Evolutionary conservation across 306 rosid species (phyloP).

Genomic region (Quercus variabilis): DNA sequence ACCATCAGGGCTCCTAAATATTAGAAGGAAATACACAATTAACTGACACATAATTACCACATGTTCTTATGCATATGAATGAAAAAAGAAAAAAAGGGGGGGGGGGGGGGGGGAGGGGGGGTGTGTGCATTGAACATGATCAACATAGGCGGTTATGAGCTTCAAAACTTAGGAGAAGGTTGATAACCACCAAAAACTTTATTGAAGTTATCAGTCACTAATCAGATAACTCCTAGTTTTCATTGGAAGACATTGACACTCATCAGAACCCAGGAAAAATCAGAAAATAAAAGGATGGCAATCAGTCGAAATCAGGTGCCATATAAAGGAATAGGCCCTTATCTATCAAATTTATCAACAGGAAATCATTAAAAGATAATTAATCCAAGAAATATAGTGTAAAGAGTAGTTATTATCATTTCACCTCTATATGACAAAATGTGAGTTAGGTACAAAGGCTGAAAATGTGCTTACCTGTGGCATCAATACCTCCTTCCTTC

Average conservation of each 20-base stretch:
- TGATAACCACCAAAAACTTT: neutral
- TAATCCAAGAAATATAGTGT: neutral
- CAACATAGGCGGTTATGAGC: neutral
- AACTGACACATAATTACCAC: neutral
- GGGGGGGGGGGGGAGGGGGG: too few relatives aligned
- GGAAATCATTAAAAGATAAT: neutral
- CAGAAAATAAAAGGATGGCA: neutral
- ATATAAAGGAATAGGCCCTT: neutral
- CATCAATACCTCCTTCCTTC: slow-evolving; percentile 99
- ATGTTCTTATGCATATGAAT: neutral
- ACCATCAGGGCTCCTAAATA: slow-evolving; percentile 89
- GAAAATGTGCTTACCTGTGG: slow-evolving; percentile 67
- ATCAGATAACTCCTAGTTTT: neutral
- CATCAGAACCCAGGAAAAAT: neutral
- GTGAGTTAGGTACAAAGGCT: neutral
- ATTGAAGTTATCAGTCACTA: neutral
- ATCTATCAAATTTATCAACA: neutral
- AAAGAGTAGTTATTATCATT: neutral
- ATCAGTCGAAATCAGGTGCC: neutral
- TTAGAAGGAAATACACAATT: slow-evolving; percentile 25
- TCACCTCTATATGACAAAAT: neutral
- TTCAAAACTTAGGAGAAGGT: neutral
- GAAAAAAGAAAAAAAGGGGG: neutral
- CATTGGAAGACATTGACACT: neutral
- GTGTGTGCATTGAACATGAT: neutral